Percentiles rank a stretch among this genome's conserved stretches.
phyloP scores from a whole-genome alignment of 208 protist genomes.

The Acanthamoeba castellanii region DNA sequence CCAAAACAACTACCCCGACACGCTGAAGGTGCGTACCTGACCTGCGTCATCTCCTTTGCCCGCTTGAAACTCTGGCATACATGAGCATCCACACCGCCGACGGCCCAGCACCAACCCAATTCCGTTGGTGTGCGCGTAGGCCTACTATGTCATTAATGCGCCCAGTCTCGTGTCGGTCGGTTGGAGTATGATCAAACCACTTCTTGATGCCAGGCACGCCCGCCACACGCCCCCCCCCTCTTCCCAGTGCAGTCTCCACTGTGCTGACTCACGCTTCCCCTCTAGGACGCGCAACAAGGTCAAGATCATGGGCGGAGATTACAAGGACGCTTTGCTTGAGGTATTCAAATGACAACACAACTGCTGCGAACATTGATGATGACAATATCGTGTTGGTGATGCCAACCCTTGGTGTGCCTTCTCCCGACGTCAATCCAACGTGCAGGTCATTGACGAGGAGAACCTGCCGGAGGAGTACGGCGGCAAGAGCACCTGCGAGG shows the following conservation, averaged over 20 bases:
- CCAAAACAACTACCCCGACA: slow-evolving; percentile 68
- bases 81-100: too few species aligned
- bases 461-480: slow-evolving; percentile 70
- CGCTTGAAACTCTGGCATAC: neutral
- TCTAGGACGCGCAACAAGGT: slow-evolving; percentile 61
- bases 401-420: too few species aligned
- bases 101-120: neutral
- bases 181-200: slow-evolving; percentile 60
- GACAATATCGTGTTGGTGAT: too few species aligned
- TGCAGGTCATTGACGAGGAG: slow-evolving; percentile 58
- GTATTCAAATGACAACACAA: too few species aligned
- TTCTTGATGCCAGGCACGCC: slow-evolving; percentile 36
- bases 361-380: too few species aligned
- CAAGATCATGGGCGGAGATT: slow-evolving; percentile 44
- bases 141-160: slow-evolving; percentile 54
- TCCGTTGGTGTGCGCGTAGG: neutral
- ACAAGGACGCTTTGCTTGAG: slow-evolving; percentile 19
- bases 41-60: neutral
- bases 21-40: slow-evolving; percentile 10
- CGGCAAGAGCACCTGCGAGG: slow-evolving; percentile 36
- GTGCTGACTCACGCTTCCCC: neutral
- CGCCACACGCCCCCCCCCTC: neutral
- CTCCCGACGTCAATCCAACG: too few species aligned
- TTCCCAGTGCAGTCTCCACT: neutral
- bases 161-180: slow-evolving; percentile 18